A percentile compares a stretch with the other conserved stretches of the same genome.
Conservation (phyloP, 768 basidiomycete genomes). For the Hericium erinaceus region DNA sequence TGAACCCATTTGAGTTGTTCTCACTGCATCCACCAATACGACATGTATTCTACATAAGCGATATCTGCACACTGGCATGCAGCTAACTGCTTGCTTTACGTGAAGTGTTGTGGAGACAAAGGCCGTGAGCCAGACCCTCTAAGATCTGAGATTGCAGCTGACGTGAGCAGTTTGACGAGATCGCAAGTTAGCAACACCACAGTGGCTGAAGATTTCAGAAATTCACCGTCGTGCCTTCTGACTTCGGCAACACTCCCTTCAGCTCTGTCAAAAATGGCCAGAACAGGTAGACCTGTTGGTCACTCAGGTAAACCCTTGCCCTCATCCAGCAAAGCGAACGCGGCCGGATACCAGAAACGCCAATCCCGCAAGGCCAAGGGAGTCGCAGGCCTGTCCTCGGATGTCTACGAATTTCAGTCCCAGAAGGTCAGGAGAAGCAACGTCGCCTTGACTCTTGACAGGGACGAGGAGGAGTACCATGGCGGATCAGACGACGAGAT, state of each 20-base stretch:
- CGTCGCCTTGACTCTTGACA: constrained; percentile 44
- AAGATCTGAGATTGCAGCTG: too few species aligned
- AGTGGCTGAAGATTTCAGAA: not conserved
- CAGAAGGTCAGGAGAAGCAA: constrained; percentile 42
- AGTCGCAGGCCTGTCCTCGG: constrained; percentile 25
- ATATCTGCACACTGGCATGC: not conserved
- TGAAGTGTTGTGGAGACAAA: too few species aligned
- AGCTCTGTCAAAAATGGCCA: not conserved
- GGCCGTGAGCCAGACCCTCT: too few species aligned
- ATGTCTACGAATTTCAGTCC: constrained; percentile 59
- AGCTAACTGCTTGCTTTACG: too few species aligned
- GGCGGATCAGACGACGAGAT: constrained; percentile 29
- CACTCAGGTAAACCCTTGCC: not conserved
- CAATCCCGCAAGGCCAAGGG: constrained; percentile 34
- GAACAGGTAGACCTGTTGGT: not conserved
- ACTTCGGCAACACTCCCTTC: not conserved
- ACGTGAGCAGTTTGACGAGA: too few species aligned
- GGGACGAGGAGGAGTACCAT: constrained; percentile 35
- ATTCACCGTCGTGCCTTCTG: not conserved
- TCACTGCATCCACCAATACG: not conserved
- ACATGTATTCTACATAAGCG: not conserved
- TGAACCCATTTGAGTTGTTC: not conserved
- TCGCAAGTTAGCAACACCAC: not conserved
- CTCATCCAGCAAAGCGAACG: constrained; percentile 25
- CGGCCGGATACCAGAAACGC: constrained; percentile 43